Evolutionary conservation across 169 alveolate genomes (phyloP).

Genomic region (Amoebophrya sp.): DNA sequence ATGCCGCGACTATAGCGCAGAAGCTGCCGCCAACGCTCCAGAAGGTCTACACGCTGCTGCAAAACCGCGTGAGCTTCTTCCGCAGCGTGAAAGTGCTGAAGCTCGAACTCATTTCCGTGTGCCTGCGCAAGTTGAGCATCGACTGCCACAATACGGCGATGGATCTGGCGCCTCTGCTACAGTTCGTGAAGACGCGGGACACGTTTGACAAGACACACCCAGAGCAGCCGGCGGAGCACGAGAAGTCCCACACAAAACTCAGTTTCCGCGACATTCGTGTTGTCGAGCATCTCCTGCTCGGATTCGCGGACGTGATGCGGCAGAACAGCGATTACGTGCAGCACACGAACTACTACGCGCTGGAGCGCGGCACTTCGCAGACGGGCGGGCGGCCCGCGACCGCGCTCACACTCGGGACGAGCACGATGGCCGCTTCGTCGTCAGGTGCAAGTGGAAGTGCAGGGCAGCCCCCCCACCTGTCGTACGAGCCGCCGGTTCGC

Average conservation of each 20-base stretch:
- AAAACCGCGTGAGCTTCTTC: not conserved
- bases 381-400: no score
- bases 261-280: not conserved
- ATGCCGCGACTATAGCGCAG: no score
- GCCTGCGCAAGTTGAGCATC: not conserved
- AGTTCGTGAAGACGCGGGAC: not conserved
- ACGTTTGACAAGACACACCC: not conserved
- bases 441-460: no score
- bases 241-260: not conserved
- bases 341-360: not conserved
- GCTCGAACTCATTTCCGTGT: not conserved
- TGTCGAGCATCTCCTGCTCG: not conserved
- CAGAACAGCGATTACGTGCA: not conserved
- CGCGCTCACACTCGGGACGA: no score
- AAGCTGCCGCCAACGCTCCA: no score
- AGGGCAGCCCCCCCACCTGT: no score
- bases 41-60: not conserved
- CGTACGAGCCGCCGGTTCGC: no score
- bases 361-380: no score
- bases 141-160: not conserved
- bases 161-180: not conserved
- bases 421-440: no score
- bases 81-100: not conserved
- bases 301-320: not conserved
- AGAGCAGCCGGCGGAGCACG: not conserved